Evolutionary conservation across 2,329 filamentous ascomycete genomes (phyloP), one percentile per base, ranked within the genome.

Genomic region (Ophioceras dolichostomum): DNA sequence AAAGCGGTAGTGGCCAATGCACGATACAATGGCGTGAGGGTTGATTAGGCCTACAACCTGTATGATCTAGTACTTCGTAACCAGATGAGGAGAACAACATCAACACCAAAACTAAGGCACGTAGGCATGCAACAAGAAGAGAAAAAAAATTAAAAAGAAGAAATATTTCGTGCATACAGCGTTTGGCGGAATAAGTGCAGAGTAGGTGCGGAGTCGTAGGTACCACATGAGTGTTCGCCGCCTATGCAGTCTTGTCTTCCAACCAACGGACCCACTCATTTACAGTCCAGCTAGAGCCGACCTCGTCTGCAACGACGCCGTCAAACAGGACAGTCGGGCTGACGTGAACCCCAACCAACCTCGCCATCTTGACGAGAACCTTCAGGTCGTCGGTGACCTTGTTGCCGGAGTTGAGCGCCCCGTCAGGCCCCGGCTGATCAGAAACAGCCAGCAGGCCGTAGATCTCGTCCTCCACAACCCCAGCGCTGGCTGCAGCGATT

Each of bases 311-410:
- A 35, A 93, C 79, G 18, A 93, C 73, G 0, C 88, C 87, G 58
- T 96, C 78, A 56, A 93, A 88, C 35, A 94, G 68, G 16, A 89
- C 86, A 0, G 88, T 95, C 2, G 89, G 89, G 30, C 85, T 89
- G 29, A 95, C 85, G 63, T 96, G 89, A 31, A 94, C 76, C 10
- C 88, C 83, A 8, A 83, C 72, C 47, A 91, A 60, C 31, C 89
- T 67, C 49, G 84, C 73, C 56, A 79, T 79, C 70, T 88, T 93
- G 43, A 89, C 76, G 50, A 89, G 64, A 34, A 84, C 59, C 67
- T 94, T 95, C 39, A 95, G 58, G 57, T 94, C 86, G 54, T 82
- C 72, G 18, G 88, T 95, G 36, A 93, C 80, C 39, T 66, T 65
- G 55, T 96, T 95, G 0, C 89, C 88, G 8, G 54, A 57, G 54